A percentile compares a stretch with the other conserved stretches of the same genome.
phyloP scores from a whole-genome alignment of 2,329 filamentous ascomycete species.

The Macrophomina tecta region DNA sequence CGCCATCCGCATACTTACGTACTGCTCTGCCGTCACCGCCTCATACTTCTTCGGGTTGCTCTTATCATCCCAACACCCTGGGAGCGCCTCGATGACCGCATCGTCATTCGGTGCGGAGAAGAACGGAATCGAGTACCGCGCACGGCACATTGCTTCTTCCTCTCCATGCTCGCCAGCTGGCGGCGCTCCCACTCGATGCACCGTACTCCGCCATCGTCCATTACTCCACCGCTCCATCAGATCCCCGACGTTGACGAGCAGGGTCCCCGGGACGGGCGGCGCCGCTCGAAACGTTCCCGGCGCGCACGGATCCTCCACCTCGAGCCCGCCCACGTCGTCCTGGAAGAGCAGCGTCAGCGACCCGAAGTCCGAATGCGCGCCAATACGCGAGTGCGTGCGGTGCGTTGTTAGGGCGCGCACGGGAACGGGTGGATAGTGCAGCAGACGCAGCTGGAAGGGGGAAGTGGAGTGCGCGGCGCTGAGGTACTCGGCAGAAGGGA shows the following conservation, averaged over 20 bases:
- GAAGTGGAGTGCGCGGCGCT: slow-evolving; percentile 35
- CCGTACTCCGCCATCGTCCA: slow-evolving; percentile 44
- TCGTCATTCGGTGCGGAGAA: slow-evolving; percentile 49
- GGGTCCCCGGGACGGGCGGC: slow-evolving; percentile 38
- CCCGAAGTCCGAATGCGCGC: slow-evolving; percentile 52
- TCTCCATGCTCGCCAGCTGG: slow-evolving; percentile 29
- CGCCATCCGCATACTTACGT: slow-evolving; percentile 42
- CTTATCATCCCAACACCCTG: slow-evolving; percentile 40
- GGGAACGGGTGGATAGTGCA: slow-evolving; percentile 48
- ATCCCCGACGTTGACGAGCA: slow-evolving; percentile 50
- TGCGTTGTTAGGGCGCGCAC: slow-evolving; percentile 34
- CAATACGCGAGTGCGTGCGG: slow-evolving; percentile 41
- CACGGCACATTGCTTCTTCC: slow-evolving; percentile 37
- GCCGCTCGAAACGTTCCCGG: slow-evolving; percentile 40
- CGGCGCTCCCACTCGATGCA: slow-evolving; percentile 47
- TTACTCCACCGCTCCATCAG: slow-evolving; percentile 49
- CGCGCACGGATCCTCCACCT: slow-evolving; percentile 42
- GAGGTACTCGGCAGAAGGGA: slow-evolving; percentile 32
- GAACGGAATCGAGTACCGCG: slow-evolving; percentile 50
- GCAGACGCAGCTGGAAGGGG: slow-evolving; percentile 44
- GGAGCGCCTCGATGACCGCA: slow-evolving; percentile 47
- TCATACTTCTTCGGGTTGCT: slow-evolving; percentile 47
- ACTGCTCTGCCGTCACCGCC: slow-evolving; percentile 46
- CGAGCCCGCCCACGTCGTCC: slow-evolving; percentile 48
- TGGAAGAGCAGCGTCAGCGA: slow-evolving; percentile 51